Evolutionary conservation across 1,284 basidiomycete species (phyloP), one percentile per base, ranked within the genome.

Genomic region (Cystobasidiaceae sp.): DNA sequence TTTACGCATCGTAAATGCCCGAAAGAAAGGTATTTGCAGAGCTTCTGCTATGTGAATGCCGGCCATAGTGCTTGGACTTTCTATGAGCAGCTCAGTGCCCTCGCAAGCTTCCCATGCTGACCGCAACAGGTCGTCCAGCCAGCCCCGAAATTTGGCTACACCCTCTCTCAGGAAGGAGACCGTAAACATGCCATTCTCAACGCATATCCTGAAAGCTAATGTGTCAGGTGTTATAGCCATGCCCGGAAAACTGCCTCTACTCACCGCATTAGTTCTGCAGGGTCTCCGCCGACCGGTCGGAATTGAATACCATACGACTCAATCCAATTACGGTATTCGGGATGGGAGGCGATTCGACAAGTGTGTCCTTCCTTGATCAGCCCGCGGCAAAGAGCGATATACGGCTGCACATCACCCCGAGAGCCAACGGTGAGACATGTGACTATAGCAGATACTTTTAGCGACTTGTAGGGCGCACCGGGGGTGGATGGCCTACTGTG

Each of bases 51-150:
- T 30, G 19, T 56, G 54, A 5, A 56, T 56, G 23, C 54, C 54
- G 15, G 54, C 54, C 28, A 56, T 43, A 17, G 54, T 41, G 6
- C 39, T 56, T 11, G 54, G 54, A 8, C 39, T 43, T 21, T 56
- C 54, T 11, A 56, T 44, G 15, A 56, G 82, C 27, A 97, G 84
- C 75, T 98, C 93, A 0, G 91, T 92, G 21, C 85, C 87, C 78
- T 94, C 90, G 75, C 96, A 98, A 4, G 93, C 93, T 66, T 91
- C 85, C 91, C 92, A 97, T 0, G 92, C 89, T 0, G 91, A 92
- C 75, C 86, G 86, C 34, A 98, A 82, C 4, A 98, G 81, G 74
- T 97, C 94, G 74, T 97, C 94, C 56, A 97, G 81, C 94, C 94
- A 98, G 23, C 61, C 61, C 6, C 57, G 44, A 17, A 17, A 50